Percentiles rank a stretch among this genome's conserved stretches.
These are phyloP conservation scores for Fusarium heterosporum DNA, from an alignment of 2,329 filamentous ascomycete species.

Conservation along the genomic window DNA sequence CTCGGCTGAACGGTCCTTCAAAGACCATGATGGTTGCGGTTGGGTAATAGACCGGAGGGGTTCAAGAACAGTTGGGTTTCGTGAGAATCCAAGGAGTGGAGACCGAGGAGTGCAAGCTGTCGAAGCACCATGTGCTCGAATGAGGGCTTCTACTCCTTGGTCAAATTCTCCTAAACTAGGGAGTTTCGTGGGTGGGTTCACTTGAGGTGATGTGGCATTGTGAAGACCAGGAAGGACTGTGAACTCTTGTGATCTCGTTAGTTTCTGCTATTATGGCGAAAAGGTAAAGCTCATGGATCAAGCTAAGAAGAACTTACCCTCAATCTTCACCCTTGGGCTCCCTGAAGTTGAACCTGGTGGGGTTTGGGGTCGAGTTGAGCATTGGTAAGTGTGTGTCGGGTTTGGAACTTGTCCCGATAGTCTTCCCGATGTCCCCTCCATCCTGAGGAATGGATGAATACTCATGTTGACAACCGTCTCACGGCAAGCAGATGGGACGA, in stretches of 20 bases:
- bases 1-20: conserved; percentile 19
- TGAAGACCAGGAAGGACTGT: conserved; percentile 44
- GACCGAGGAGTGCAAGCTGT: conserved; percentile 48
- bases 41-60: conserved; percentile 29
- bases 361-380: conserved; percentile 37
- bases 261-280: conserved; percentile 35
- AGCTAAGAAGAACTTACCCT: conserved; percentile 44
- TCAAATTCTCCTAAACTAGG: conserved; percentile 55
- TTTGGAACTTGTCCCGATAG: conserved; percentile 1
- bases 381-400: conserved; percentile 16
- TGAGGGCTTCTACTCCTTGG: conserved; percentile 53
- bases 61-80: conserved; percentile 42
- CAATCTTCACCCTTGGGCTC: conserved; percentile 51
- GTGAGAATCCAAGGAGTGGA: conserved; percentile 44
- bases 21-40: conserved; percentile 32
- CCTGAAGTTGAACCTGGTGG: conserved; percentile 49
- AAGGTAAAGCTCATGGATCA: neutral
- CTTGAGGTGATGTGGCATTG: conserved; percentile 31
- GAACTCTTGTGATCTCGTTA: conserved; percentile 41
- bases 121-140: conserved; percentile 48
- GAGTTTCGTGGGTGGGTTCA: conserved; percentile 44
- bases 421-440: conserved; percentile 21
- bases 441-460: conserved; percentile 40
- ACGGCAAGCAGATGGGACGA: conserved; percentile 20
- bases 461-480: conserved; percentile 33